phyloP scores from a whole-genome alignment of 1,284 basidiomycete species.

The Ceratobasidium sp. region DNA sequence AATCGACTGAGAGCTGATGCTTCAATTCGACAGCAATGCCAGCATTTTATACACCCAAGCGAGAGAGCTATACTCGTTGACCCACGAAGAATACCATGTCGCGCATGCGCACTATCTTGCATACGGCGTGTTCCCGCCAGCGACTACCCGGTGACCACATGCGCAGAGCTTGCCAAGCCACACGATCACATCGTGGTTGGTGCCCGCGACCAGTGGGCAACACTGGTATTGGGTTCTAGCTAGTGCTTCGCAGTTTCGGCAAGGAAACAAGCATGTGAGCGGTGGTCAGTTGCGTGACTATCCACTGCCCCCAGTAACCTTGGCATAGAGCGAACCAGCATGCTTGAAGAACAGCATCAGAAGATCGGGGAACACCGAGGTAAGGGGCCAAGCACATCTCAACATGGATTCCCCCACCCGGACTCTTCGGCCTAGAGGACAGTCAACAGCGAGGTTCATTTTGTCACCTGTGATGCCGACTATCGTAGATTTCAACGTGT shows the following conservation, averaged over 20 bases:
- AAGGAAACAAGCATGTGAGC: constrained; percentile 16
- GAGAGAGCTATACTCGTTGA: not conserved
- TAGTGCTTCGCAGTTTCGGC: constrained; percentile 31
- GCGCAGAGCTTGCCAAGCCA: constrained; percentile 28
- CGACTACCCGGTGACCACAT: constrained; percentile 16
- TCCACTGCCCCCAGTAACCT: not conserved
- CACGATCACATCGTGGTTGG: not conserved
- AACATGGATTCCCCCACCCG: no score
- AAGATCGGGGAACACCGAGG: constrained; percentile 10
- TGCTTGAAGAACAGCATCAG: constrained; percentile 7
- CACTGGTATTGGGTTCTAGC: not conserved
- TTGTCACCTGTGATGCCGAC: not conserved
- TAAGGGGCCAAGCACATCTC: constrained; percentile 7
- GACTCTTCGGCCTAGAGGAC: constrained; percentile 12
- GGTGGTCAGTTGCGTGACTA: not conserved
- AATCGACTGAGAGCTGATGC: not conserved
- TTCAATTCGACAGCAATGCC: not conserved
- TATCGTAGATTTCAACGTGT: no score
- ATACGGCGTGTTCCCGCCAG: not conserved
- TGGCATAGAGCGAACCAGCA: constrained; percentile 10
- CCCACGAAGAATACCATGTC: not conserved
- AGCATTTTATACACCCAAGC: not conserved
- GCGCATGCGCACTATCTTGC: constrained; percentile 12
- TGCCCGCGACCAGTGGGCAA: not conserved
- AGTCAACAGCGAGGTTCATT: not conserved